Evolutionary conservation across 1,139 yeast species (phyloP).

Genomic region (Nakaseomyces delphensis): DNA sequence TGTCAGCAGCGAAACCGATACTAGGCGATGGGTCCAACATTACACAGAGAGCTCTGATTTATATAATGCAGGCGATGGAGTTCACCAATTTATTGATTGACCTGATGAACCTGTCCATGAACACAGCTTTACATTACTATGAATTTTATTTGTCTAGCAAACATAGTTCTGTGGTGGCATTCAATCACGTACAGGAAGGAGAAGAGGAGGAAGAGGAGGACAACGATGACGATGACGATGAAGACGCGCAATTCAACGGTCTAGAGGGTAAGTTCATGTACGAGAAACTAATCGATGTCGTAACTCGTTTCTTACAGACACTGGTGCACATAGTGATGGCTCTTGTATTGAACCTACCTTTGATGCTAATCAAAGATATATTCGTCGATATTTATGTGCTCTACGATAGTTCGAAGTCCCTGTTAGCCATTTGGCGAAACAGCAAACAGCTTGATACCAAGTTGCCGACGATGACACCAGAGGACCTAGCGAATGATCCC

Average conservation of each 20-base stretch:
- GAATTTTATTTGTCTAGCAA: conserved; percentile 37
- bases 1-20: conserved; percentile 8
- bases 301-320: conserved; percentile 39
- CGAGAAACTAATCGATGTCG: conserved; percentile 50
- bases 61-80: conserved; percentile 59
- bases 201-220: conserved; percentile 13
- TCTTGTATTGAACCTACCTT: conserved; percentile 47
- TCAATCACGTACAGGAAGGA: conserved; percentile 12
- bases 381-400: conserved; percentile 46
- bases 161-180: neutral
- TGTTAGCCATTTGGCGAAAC: conserved; percentile 50
- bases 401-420: conserved; percentile 43
- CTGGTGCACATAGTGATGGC: conserved; percentile 45
- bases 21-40: conserved; percentile 5
- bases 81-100: conserved; percentile 59
- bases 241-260: conserved; percentile 28
- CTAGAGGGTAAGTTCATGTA: conserved; percentile 70
- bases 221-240: conserved; percentile 20
- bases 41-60: conserved; percentile 2
- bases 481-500: conserved; percentile 53
- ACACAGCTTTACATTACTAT: conserved; percentile 43
- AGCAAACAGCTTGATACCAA: conserved; percentile 57
- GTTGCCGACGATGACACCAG: conserved; percentile 50
- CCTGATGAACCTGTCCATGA: conserved; percentile 31
- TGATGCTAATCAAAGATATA: conserved; percentile 61